Base-by-base conservation (phyloP, 192 early-diverging fungal genomes). In the Pilaira anomala region DNA sequence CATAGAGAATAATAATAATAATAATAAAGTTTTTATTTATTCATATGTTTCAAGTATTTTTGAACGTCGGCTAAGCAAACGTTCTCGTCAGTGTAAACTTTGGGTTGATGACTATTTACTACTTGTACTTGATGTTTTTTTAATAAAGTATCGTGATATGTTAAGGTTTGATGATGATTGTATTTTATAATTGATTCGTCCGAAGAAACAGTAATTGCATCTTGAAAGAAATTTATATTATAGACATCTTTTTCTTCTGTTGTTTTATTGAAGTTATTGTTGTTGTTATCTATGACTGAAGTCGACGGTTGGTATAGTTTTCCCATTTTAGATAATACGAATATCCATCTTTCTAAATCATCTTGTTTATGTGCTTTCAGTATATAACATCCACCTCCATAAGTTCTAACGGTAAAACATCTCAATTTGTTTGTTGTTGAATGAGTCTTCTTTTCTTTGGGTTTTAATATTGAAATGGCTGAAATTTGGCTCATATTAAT, bases 1-100 rank as follows among this genome's bases (percentile, higher is more conserved):
- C 77, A 81, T 68, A 81, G 83, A 68, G 90, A 89, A 72, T 88
- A 56, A 80, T 9, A 7, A 57, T 18, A 12, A 36, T 21, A 26
- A 11, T 1, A 24, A 26, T 7, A 26, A 55, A 30, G 16, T 19
- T 13, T 3, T 18, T 46, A 46, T 46, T 14, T 46, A 46, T 46
- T 46, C 44, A 46, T 13, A 16, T 46, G 0, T 19, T 46, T 14
- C 18, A 46, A 19, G 18, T 46, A 46, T 14, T 46, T 14, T 46
- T 46, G 44, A 16, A 58, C 33, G 7, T 58, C 56, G 41, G 56
- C 56, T 36, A 58, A 42, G 2, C 29, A 58, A 12, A 58, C 36
- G 25, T 58, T 58, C 25, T 58, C 56, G 24, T 42, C 33, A 16
- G 36, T 36, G 11, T 36, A 36, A 46, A 18, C 13, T 5, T 2